Evolutionary conservation across 176 grass and related monocot genomes (phyloP), one percentile per base, ranked within the genome.

Genomic region (Phyllostachys edulis): DNA sequence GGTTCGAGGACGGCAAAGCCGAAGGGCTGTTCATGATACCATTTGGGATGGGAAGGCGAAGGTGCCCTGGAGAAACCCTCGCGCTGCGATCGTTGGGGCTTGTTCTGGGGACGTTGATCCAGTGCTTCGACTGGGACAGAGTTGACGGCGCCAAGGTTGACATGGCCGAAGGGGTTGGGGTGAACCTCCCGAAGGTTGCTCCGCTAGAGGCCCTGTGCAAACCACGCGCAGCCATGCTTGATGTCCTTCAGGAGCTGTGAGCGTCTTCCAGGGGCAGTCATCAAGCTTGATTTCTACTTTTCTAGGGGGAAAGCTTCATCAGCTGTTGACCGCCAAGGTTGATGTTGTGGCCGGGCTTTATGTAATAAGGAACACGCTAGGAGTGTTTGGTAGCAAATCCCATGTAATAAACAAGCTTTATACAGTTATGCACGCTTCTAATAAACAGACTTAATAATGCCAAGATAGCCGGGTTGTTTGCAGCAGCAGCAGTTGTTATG

Each of bases 81-180:
- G 88, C 88, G 0, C 7, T 85, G 59, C 61, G 27, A 6, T 41
- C 32, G 1, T 0, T 89, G 0, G 85, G 70, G 11, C 0, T 95
- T 52, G 63, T 47, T 10, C 15, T 91, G 3, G 89, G 88, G n/a
- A 84, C 88, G 13, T 41, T 91, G 75, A 34, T 94, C 39, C 83
- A 89, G 20, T 87, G 92, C 77, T 94, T 94, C 56, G 56, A 89
- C 4, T 91, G 86, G 89, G 50, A 73, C 24, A 90, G 61, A 47
- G 41, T 82, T 5, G 75, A 20, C 4, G 64, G 17, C 7, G 38
- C 51, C 24, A 80, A 84, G 36, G 75, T 91, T 23, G 92, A 94
- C 72, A 89, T 94, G 89, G 34, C 45, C 0, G 84, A 87, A 52
- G 86, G 63, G 2, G 12, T 47, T 4, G 80, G 84, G 5, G 21